Percentiles rank a stretch among this genome's conserved stretches.
Conservation (phyloP, 352 stramenopile species). For the Phytophthora pluvialis region DNA sequence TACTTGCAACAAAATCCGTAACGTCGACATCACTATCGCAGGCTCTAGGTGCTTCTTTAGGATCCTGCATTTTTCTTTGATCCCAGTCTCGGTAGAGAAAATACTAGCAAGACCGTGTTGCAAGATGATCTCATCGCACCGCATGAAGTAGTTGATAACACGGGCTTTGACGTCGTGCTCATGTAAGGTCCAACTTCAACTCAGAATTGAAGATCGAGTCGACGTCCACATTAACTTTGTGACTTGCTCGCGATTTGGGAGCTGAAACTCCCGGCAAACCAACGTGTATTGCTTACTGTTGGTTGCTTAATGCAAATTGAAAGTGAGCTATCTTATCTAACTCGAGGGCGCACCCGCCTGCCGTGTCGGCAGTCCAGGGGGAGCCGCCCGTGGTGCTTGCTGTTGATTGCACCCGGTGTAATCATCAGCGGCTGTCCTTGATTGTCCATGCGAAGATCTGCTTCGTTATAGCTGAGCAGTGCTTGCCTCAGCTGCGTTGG, state of each 20-base stretch:
- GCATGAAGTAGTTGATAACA: slow-evolving; percentile 31
- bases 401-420: too few relatives aligned
- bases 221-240: slow-evolving; percentile 8
- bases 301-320: not conserved
- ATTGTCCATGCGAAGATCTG: too few relatives aligned
- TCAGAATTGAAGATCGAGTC: slow-evolving; percentile 9
- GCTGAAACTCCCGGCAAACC: not conserved
- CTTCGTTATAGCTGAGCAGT: too few relatives aligned
- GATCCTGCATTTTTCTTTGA: slow-evolving; percentile 15
- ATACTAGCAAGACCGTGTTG: slow-evolving; percentile 18
- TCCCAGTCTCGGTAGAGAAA: slow-evolving; percentile 17
- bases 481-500: too few relatives aligned
- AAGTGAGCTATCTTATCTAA: too few relatives aligned
- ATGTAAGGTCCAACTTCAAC: slow-evolving; percentile 29
- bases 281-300: not conserved
- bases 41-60: slow-evolving; percentile 13
- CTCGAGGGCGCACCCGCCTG: too few relatives aligned
- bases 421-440: too few relatives aligned
- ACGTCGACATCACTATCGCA: too few relatives aligned
- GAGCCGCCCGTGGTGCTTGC: too few relatives aligned
- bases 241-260: slow-evolving; percentile 1
- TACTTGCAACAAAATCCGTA: too few relatives aligned
- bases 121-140: slow-evolving; percentile 24
- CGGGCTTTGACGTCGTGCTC: slow-evolving; percentile 31
- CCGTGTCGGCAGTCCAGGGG: too few relatives aligned